Evolutionary conservation across 495 filamentous ascomycete genomes (phyloP).

Genomic region (Talaromyces ruber): DNA sequence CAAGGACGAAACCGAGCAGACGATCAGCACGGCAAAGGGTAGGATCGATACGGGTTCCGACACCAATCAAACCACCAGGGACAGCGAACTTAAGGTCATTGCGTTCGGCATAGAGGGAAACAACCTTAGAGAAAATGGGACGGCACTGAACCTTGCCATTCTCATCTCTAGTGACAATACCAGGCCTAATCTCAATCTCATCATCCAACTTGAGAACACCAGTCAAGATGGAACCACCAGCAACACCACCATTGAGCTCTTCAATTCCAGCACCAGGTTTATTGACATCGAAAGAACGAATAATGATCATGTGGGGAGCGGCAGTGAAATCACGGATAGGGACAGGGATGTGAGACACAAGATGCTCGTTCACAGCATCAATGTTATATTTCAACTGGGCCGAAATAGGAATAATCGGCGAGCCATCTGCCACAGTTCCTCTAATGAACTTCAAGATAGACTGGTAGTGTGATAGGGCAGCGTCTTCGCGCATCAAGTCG

Average conservation of each 20-base stretch:
- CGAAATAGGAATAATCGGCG: conserved; percentile 95
- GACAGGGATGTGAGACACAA: conserved; percentile 87
- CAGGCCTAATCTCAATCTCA: conserved; percentile 95
- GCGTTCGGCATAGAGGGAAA: conserved; percentile 92
- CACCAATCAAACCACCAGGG: conserved; percentile 92
- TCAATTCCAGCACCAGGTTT: conserved; percentile 99
- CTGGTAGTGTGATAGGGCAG: conserved; percentile 83
- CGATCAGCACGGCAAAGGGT: conserved; percentile 97
- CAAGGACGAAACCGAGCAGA: conserved; percentile 95
- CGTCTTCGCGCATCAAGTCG: conserved; percentile 91
- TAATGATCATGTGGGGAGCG: conserved; percentile 95
- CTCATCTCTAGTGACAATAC: conserved; percentile 89
- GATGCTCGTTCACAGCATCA: conserved; percentile 90
- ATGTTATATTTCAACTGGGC: conserved; percentile 99
- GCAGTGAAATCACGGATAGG: conserved; percentile 81
- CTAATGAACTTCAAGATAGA: conserved; percentile 96
- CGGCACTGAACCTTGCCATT: conserved; percentile 91
- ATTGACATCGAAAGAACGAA: conserved; percentile 98
- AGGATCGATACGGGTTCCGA: conserved; percentile 93
- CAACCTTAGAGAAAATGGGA: conserved; percentile 90
- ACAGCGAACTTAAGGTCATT: conserved; percentile 98
- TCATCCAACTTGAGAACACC: conserved; percentile 93
- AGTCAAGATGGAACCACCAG: conserved; percentile 91
- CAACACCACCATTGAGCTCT: conserved; percentile 96
- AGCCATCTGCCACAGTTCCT: conserved; percentile 91